Conservation (phyloP, 768 basidiomycete species). For the Calocera cornea region DNA sequence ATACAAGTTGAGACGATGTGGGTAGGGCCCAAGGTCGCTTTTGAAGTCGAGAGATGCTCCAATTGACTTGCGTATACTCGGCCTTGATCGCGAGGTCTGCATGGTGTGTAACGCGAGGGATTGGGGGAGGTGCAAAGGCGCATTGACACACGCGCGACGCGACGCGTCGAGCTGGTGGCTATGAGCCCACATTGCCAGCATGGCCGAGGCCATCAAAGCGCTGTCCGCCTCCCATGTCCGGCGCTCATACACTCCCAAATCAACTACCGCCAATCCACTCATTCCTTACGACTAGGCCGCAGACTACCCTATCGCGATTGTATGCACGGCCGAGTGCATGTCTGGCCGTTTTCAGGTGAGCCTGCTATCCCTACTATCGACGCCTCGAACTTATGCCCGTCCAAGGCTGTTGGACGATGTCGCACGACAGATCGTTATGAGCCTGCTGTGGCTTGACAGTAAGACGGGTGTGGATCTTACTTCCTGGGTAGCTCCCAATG, state of each 20-base stretch:
- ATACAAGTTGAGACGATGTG: slow-evolving; percentile 51
- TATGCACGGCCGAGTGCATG: slow-evolving; percentile 81
- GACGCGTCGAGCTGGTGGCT: not conserved
- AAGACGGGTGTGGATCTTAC: slow-evolving; percentile 54
- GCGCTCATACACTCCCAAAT: not conserved
- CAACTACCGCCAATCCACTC: slow-evolving; percentile 19
- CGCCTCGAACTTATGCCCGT: not conserved
- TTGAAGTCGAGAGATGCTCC: not conserved
- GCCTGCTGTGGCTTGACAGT: slow-evolving; percentile 75
- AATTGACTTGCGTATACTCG: not conserved
- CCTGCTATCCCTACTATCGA: slow-evolving; percentile 8
- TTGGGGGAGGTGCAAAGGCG: not conserved
- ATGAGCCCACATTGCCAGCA: not conserved
- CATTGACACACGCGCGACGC: not conserved
- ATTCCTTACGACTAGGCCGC: slow-evolving; percentile 69
- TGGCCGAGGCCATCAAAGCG: not conserved
- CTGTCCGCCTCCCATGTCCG: not conserved
- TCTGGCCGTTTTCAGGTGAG: slow-evolving; percentile 75
- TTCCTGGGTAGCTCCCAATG: slow-evolving; percentile 51
- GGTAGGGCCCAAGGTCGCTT: slow-evolving; percentile 7
- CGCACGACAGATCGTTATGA: slow-evolving; percentile 78
- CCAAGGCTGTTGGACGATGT: slow-evolving; percentile 58
- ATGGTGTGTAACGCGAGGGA: not conserved
- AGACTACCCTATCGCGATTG: slow-evolving; percentile 59
- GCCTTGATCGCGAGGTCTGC: not conserved